Evolutionary conservation across 2,329 filamentous ascomycete species (phyloP).

Genomic region (Phaeosphaeriaceae sp.): DNA sequence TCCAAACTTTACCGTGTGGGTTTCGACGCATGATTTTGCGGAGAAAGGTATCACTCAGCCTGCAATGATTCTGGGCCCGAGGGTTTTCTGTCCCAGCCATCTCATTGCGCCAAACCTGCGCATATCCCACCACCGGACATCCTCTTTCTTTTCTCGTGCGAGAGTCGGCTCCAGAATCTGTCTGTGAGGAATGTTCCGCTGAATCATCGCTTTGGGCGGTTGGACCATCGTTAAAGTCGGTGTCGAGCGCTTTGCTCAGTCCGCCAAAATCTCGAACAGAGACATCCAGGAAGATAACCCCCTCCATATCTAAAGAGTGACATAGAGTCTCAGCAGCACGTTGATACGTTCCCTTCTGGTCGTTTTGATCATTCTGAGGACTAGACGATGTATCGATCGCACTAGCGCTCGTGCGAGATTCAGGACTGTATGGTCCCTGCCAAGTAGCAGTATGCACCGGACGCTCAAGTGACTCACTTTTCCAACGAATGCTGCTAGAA

Average conservation of each 20-base stretch:
- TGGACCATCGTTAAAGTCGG: neutral
- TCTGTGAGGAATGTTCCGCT: neutral
- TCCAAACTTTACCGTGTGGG: neutral
- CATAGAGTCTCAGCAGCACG: neutral
- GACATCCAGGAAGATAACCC: neutral
- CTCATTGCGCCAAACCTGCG: neutral
- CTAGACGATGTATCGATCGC: no score
- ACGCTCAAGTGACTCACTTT: no score
- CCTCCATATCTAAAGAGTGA: neutral
- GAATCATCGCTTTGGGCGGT: neutral
- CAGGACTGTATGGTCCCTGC: neutral
- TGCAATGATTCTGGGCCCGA: neutral
- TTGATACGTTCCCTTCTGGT: neutral
- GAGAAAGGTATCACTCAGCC: neutral
- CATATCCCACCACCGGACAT: neutral
- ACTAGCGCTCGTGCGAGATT: no score
- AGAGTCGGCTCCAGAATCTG: neutral
- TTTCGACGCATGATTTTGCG: neutral
- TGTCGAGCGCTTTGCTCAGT: neutral
- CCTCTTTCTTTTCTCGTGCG: neutral
- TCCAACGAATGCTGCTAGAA: no score
- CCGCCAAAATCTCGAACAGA: neutral
- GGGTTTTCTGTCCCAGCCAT: no score
- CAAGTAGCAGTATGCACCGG: neutral
- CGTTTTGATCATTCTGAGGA: neutral